phyloP scores from a whole-genome alignment of 208 protist species.

The Acanthamoeba castellanii region DNA sequence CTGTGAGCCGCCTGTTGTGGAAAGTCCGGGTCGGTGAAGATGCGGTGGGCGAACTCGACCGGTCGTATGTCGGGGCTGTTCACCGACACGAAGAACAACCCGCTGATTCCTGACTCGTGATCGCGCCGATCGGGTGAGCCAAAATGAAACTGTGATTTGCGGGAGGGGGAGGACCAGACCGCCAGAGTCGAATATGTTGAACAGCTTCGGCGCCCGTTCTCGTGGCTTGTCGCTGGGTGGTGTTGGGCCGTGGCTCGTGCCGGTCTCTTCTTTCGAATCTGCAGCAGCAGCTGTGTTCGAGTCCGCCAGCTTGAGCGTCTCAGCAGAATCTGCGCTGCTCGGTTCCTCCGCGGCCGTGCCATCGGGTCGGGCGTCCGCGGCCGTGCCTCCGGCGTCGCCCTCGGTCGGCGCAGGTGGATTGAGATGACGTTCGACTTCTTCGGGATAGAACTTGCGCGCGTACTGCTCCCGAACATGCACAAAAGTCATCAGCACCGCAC shows the following conservation, averaged over 20 bases:
- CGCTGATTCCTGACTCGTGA: slow-evolving; percentile 61
- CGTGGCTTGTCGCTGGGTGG: not conserved
- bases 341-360: not conserved
- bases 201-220: not conserved
- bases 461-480: not conserved
- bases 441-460: slow-evolving; percentile 45
- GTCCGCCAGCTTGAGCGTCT: not conserved
- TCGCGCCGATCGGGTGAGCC: no score
- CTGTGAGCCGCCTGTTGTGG: not conserved
- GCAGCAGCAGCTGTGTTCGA: not conserved
- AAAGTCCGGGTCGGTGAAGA: slow-evolving; percentile 52
- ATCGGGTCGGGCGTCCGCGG: not conserved
- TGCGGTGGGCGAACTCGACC: slow-evolving; percentile 37
- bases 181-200: slow-evolving; percentile 49
- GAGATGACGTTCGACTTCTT: not conserved
- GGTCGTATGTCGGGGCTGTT: not conserved
- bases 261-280: not conserved
- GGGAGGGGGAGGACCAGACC: not conserved
- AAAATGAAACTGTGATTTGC: no score
- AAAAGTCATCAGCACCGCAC: not conserved
- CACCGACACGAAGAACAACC: slow-evolving; percentile 43
- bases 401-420: not conserved
- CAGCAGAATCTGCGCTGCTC: no score
- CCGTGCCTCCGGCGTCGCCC: not conserved
- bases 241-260: not conserved